Conservation (phyloP, 2,329 filamentous ascomycete species). For the Ceratocystis papillata region DNA sequence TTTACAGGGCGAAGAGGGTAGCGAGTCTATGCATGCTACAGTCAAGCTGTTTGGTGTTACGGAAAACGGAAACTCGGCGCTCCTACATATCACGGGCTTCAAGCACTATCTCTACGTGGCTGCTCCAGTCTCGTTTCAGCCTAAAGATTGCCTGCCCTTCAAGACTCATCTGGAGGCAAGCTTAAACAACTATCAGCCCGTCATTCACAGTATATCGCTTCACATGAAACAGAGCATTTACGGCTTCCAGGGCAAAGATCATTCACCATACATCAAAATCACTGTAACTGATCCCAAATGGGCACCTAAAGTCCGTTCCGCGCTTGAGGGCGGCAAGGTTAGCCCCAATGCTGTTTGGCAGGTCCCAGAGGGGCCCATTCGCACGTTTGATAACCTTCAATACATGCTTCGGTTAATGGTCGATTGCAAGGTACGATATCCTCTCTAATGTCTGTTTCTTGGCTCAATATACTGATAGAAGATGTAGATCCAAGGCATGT, state of each 20-base stretch:
- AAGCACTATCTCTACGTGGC: constrained; percentile 92
- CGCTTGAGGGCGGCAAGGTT: constrained; percentile 62
- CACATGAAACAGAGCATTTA: constrained; percentile 83
- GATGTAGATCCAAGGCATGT: constrained; percentile 75
- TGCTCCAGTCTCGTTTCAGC: constrained; percentile 70
- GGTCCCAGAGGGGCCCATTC: constrained; percentile 53
- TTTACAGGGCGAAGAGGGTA: constrained; percentile 45
- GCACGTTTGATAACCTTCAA: constrained; percentile 93
- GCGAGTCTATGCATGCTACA: constrained; percentile 42
- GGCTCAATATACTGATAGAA: constrained; percentile 25
- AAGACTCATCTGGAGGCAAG: constrained; percentile 70
- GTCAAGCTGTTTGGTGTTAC: constrained; percentile 93
- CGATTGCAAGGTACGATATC: constrained; percentile 62
- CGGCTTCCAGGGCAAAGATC: constrained; percentile 84
- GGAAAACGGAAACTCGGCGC: constrained; percentile 70
- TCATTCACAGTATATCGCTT: constrained; percentile 71
- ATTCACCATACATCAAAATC: constrained; percentile 87
- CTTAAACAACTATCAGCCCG: constrained; percentile 59
- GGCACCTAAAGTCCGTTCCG: constrained; percentile 62
- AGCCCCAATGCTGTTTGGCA: constrained; percentile 93
- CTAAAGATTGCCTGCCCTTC: constrained; percentile 66
- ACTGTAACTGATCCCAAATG: constrained; percentile 81
- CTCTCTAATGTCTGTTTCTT: not conserved
- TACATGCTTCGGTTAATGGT: constrained; percentile 97
- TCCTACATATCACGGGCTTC: constrained; percentile 92